Conservation (phyloP, 305 asterid genomes). For the Fraxinus platypoda region DNA sequence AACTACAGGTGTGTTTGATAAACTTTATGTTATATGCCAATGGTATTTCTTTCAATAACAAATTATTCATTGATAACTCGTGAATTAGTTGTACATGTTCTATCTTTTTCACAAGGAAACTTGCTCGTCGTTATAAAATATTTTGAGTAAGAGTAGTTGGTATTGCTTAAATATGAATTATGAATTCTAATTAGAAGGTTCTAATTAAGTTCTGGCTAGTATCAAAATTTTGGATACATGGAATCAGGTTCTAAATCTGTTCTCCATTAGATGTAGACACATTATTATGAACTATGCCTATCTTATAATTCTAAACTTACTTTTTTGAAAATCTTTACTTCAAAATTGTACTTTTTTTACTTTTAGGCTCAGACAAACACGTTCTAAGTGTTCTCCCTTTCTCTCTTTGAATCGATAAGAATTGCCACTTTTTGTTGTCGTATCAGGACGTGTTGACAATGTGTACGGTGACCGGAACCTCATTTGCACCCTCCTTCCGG, state of each 20-base stretch:
- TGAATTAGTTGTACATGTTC: neutral
- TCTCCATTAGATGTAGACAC: neutral
- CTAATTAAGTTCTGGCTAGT: neutral
- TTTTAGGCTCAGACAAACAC: neutral
- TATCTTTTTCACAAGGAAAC: neutral
- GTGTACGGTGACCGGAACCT: constrained; percentile 98
- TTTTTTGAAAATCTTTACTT: neutral
- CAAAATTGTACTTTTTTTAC: neutral
- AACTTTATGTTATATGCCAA: neutral
- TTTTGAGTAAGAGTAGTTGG: neutral
- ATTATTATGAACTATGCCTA: neutral
- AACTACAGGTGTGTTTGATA: constrained; percentile 53
- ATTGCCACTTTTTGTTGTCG: neutral
- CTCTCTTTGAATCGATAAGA: neutral
- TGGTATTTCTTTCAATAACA: neutral
- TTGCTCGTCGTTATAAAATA: neutral
- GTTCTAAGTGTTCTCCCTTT: neutral
- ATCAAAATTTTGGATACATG: neutral
- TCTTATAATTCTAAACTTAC: neutral
- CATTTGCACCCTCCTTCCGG: constrained; percentile 85
- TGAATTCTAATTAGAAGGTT: neutral
- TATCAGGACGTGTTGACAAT: constrained; percentile 73
- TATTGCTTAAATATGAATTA: neutral
- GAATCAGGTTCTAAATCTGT: neutral
- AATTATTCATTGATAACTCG: neutral